Conservation (phyloP, 1,284 basidiomycete species). For the Tylopilus sp. region DNA sequence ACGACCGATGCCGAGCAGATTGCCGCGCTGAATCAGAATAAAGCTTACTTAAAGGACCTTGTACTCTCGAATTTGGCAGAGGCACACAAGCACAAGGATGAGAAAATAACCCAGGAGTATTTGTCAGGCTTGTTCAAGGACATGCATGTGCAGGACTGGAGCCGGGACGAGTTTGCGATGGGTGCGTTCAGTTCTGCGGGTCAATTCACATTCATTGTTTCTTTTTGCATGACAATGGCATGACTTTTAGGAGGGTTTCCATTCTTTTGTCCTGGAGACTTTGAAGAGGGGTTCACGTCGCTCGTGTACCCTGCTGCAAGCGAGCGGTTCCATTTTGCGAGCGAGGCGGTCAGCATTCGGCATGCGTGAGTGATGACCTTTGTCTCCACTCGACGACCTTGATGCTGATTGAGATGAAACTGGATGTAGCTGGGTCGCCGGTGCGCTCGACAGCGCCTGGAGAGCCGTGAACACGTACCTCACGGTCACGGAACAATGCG, state of each 20-base stretch:
- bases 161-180: not conserved
- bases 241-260: not conserved
- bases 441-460: not conserved
- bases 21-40: not conserved
- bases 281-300: not conserved
- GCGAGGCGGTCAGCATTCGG: not conserved
- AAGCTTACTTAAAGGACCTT: not conserved
- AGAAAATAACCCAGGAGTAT: not conserved
- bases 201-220: not conserved
- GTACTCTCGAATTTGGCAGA: not conserved
- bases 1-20: not conserved
- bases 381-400: not conserved
- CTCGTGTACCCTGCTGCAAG: not conserved
- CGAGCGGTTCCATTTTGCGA: not conserved
- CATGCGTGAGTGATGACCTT: not conserved
- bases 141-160: constrained; percentile 1
- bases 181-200: not conserved
- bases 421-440: not conserved
- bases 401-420: not conserved
- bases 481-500: not conserved
- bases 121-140: not conserved
- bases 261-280: not conserved
- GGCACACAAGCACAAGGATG: not conserved
- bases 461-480: not conserved
- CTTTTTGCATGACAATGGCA: not conserved